Base-by-base conservation (phyloP, 768 basidiomycete species). In the Hericium rajendrae region DNA sequence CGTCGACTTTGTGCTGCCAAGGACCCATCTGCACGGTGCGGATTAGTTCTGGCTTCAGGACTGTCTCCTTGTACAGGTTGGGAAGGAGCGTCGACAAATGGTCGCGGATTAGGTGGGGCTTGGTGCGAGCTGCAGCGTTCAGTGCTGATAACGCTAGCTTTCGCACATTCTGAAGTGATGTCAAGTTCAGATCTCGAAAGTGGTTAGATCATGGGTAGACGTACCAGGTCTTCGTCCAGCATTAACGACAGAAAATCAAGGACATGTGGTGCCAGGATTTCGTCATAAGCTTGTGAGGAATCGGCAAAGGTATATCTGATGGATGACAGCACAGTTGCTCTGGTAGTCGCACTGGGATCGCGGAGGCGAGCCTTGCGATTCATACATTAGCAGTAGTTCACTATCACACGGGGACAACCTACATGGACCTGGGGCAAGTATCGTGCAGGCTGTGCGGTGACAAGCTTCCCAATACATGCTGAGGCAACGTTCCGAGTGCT, bases 1-100 rank as follows among this genome's bases (percentile, higher is more conserved):
- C 94, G 65, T 99, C 97, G 54, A 97, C 91, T 68, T 90, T 93
- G 72, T 95, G 92, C 26, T 87, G 90, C 93, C 93, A 97, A 2
- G 94, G 93, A 20, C 94, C 93, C 94, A 97, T 97, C 67, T 93
- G 91, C 12, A 97, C 93, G 1, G 88, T 91, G 32, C 89, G 84
- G 66, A 95, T 85, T 58, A 94, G 82, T 2, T 85, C 78, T 2
- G 81, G 77, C 60, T 91, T 92, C 67, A 94, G 73, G 39, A 78
- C 67, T 0, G 94, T 97, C 73, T 97, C 92, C 39, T 81, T 77
- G 72, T 97, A 97, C 26, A 99, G 74, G 56, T 78, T 81, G 0
- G 94, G 93, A 50, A 97, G 75, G 4, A 99, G 77, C 0, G 78
- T 67, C 9, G 76, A 68, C 24, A 98, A 76, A 62, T 95, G 91